Evolutionary conservation across 768 basidiomycete species (phyloP), one percentile per base, ranked within the genome.

Genomic region (Lactifluus piperatus): DNA sequence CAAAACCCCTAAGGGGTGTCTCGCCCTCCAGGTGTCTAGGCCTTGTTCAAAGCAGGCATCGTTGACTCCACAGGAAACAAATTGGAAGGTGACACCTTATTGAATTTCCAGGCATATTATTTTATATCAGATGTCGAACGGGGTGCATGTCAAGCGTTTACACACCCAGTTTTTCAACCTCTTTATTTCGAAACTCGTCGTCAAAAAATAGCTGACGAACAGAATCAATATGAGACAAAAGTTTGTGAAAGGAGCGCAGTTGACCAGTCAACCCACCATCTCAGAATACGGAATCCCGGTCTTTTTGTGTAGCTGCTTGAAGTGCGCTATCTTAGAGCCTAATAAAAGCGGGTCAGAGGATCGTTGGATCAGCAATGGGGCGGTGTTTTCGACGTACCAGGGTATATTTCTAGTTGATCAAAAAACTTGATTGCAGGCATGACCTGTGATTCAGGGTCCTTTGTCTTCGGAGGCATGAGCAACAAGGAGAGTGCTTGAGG

Each of bases 271-370:
- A 53, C 75, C 22, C 46, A 86, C 88, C 90, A 93, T 93, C 62
- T 91, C 83, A 8, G 79, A 78, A 66, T 89, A 92, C 0, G 88
- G 81, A 51, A 93, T 81, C 2, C 84, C 85, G 0, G 90, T 92
- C 65, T 81, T 78, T 49, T 80, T 73, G 67, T 91, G 85, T 24
- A 61, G 54, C 24, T 47, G 36, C 34, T 61, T 56, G 37, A 61
- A 61, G 13, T 61, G 60, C 0, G 79, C 77, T 18, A 91, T 73
- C 73, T 94, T 94, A 24, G 90, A 90, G 16, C 87, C 85, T 84
- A 65, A 51, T n/a, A 5, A 57, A 34, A 22, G 41, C 5, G n/a
- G 11, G 39, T 13, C 7, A 14, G 4, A 6, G 18, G 22, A 36
- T 59, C 8, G 46, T 34, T n/a, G 9, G n/a, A 9, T 4, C 36